Evolutionary conservation across 495 filamentous ascomycete species (phyloP), one percentile per base, ranked within the genome.

Genomic region (Neurospora sublineolata): DNA sequence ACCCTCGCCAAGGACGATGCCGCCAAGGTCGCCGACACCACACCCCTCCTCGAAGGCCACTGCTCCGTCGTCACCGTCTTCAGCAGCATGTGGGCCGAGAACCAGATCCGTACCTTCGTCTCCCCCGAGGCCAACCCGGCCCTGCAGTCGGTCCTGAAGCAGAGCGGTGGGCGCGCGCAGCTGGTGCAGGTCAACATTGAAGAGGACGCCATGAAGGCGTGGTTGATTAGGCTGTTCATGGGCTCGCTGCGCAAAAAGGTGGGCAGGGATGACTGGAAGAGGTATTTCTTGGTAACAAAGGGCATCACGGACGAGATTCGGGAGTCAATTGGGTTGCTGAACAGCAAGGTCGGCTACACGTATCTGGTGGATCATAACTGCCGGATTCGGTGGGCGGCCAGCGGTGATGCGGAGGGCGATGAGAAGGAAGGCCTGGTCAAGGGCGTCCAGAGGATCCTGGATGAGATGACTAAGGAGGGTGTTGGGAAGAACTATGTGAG

Each of bases 361-460:
- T 99, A 97, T 82, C 84, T 99, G 70, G 80, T 99, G 72, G 95
- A 99, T 82, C 83, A 88, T 75, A 82, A 93, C 67, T 96, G 93
- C 81, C 90, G 87, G 82, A 97, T 99, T 72, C 87, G 95, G 40
- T 99, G 95, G 95, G 95, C 94, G 0, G 95, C 92, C 4, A 94
- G 93, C 80, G 95, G 93, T n/a, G 79, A 83, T 44, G 90, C 92
- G 16, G 85, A 89, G 64, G 84, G 80, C 5, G 85, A 84, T 23
- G 95, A 98, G 84, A 86, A 85, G 78, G 87, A 90, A 70, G 86
- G 88, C 4, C 75, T 99, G 75, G 88, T 90, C 10, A 90, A 84
- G 75, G 91, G 91, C 1, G 69, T 94, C 68, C 84, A 79, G 78
- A 89, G 87, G 78, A 81, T 99, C 71, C 77, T 92, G 75, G 86